phyloP scores from a whole-genome alignment of 345 rosid species.

The Salix viminalis region DNA sequence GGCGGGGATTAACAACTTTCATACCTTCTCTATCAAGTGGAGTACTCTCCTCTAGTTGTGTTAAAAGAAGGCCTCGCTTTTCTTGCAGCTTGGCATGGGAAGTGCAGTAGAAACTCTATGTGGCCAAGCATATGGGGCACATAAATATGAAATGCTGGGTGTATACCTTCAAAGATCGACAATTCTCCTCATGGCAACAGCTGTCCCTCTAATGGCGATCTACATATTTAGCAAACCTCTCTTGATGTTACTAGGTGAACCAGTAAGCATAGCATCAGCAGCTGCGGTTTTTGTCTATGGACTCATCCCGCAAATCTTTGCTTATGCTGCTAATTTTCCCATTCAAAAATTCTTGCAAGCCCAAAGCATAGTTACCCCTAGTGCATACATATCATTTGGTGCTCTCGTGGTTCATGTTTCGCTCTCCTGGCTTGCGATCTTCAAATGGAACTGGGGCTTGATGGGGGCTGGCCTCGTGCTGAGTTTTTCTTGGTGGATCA shows the following conservation, averaged over 20 bases:
- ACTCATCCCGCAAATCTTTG: slow-evolving; percentile 26
- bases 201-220: slow-evolving; percentile 42
- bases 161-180: slow-evolving; percentile 67
- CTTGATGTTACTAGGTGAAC: slow-evolving; percentile 48
- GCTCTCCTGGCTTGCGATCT: slow-evolving; percentile 17
- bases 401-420: slow-evolving; percentile 13
- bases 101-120: slow-evolving; percentile 81
- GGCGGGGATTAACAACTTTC: too few species aligned
- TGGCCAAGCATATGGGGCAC: slow-evolving; percentile 84
- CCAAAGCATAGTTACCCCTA: slow-evolving; percentile 23
- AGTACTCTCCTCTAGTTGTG: too few species aligned
- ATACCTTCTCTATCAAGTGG: too few species aligned
- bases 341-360: slow-evolving; percentile 36
- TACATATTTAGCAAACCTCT: slow-evolving; percentile 52
- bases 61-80: too few species aligned
- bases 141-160: slow-evolving; percentile 58
- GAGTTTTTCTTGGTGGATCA: slow-evolving; percentile 26
- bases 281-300: slow-evolving; percentile 40
- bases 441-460: slow-evolving; percentile 17
- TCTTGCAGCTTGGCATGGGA: slow-evolving; percentile 42
- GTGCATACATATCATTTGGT: slow-evolving; percentile 20
- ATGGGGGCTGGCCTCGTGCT: slow-evolving; percentile 19
- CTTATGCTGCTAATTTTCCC: slow-evolving; percentile 51
- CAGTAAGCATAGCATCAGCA: slow-evolving; percentile 49
- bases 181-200: slow-evolving; percentile 44